Evolutionary conservation across 139 green algal genomes (phyloP).

Genomic region (Tetraselmis chui): DNA sequence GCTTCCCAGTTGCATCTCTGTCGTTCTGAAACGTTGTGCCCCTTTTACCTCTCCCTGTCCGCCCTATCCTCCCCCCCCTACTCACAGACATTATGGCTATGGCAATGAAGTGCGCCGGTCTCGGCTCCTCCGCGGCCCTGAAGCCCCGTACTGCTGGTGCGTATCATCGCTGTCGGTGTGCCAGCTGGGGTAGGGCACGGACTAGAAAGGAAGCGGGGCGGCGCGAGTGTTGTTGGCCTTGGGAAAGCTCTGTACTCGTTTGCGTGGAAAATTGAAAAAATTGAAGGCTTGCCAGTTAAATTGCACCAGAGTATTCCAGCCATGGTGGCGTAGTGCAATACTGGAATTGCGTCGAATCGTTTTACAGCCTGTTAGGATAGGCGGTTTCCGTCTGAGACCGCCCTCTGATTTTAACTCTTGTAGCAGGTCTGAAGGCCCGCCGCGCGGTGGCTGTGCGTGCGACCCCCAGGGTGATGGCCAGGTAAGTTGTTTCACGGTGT

Average conservation of each 20-base stretch:
- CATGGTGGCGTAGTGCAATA: not conserved
- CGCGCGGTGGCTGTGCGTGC: not conserved
- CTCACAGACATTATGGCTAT: no score
- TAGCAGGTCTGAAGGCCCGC: not conserved
- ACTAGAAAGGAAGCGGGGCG: not conserved
- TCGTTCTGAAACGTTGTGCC: no score
- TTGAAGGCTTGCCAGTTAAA: not conserved
- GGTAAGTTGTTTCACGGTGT: not conserved
- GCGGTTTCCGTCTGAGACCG: no score
- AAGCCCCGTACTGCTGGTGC: not conserved
- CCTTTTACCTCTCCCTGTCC: no score
- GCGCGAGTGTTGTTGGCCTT: not conserved
- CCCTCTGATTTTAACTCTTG: not conserved
- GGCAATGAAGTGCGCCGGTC: not conserved
- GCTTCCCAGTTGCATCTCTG: no score
- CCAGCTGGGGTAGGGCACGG: not conserved
- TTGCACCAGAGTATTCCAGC: not conserved
- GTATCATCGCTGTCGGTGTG: not conserved
- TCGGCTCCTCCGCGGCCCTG: not conserved
- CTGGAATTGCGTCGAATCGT: no score
- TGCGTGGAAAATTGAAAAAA: not conserved
- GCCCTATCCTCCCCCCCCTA: no score
- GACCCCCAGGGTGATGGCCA: not conserved
- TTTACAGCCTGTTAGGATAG: no score
- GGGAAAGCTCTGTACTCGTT: not conserved